Percentiles rank a stretch among this genome's conserved stretches.
Conservation (phyloP, 2,329 filamentous ascomycete species). For the Hypoxylon sp. region DNA sequence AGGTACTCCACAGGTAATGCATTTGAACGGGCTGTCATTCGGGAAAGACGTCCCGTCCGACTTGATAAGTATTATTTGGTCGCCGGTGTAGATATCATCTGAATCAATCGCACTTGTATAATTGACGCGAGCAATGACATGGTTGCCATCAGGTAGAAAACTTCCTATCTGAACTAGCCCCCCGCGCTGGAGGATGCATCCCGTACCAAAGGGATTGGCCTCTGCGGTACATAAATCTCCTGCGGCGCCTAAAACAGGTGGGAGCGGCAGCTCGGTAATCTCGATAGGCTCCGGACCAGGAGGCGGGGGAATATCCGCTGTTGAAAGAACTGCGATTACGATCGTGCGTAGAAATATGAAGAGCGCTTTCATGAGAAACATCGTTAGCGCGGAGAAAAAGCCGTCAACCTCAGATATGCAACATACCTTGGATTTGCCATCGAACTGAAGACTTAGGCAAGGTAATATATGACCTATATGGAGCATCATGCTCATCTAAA, state of each 20-base stretch:
- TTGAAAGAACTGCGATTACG: neutral
- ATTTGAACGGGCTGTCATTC: conserved; percentile 64
- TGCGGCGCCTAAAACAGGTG: conserved; percentile 16
- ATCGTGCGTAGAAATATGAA: conserved; percentile 8
- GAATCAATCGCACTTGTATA: conserved; percentile 61
- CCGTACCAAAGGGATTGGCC: conserved; percentile 26
- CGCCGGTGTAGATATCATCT: conserved; percentile 59
- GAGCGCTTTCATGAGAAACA: conserved; percentile 13
- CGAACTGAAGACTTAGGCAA: neutral
- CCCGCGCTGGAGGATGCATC: conserved; percentile 29
- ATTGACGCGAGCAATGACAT: conserved; percentile 58
- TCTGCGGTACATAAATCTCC: conserved; percentile 26
- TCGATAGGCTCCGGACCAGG: conserved; percentile 37
- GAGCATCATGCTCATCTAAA: neutral
- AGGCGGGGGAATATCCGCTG: conserved; percentile 21
- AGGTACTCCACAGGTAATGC: conserved; percentile 62
- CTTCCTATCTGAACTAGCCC: conserved; percentile 49
- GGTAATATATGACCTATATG: neutral
- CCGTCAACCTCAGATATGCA: neutral
- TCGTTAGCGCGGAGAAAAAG: neutral
- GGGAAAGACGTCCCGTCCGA: conserved; percentile 58
- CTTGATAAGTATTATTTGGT: conserved; percentile 61
- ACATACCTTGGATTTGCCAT: neutral
- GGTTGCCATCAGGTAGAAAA: conserved; percentile 61
- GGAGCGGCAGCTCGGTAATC: conserved; percentile 33